These are phyloP conservation scores for Plasmodium gallinaceum DNA, from an alignment of 169 alveolate species.

Conservation along the genomic window DNA sequence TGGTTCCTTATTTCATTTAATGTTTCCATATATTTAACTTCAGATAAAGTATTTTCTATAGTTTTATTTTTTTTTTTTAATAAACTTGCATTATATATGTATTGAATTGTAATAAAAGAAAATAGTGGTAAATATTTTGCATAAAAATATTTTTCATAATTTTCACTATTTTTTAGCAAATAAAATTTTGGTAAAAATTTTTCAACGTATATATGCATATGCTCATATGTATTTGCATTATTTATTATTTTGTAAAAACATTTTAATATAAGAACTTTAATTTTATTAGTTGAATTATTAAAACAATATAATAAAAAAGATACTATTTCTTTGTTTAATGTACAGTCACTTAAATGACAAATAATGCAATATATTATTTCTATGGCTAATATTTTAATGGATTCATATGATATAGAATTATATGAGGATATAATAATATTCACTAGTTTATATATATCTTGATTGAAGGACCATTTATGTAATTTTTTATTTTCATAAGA, in stretches of 20 bases:
- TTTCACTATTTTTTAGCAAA: constrained; percentile 32
- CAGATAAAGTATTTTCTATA: constrained; percentile 1
- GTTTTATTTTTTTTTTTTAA: background rate
- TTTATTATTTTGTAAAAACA: constrained; percentile 48
- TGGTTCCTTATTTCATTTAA: constrained; percentile 31
- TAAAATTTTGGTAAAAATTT: constrained; percentile 52
- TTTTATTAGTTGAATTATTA: constrained; percentile 47
- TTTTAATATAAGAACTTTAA: constrained; percentile 38
- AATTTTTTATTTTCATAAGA: background rate
- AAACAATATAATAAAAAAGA: constrained; percentile 41
- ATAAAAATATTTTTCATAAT: constrained; percentile 33
- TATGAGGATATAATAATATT: constrained; percentile 47
- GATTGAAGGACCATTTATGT: constrained; percentile 26
- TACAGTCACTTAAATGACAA: constrained; percentile 3
- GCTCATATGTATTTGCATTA: constrained; percentile 17
- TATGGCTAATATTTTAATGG: constrained; percentile 7
- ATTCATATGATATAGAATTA: constrained; percentile 28
- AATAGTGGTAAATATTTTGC: constrained; percentile 62
- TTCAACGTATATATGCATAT: constrained; percentile 24
- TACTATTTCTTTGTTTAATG: constrained; percentile 34
- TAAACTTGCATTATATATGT: constrained; percentile 45
- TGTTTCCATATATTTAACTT: constrained; percentile 32
- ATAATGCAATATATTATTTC: constrained; percentile 51
- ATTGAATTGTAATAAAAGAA: constrained; percentile 30
- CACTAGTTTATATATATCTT: constrained; percentile 26